phyloP scores from a whole-genome alignment of 805 yeast species.

The Starmerella apis region DNA sequence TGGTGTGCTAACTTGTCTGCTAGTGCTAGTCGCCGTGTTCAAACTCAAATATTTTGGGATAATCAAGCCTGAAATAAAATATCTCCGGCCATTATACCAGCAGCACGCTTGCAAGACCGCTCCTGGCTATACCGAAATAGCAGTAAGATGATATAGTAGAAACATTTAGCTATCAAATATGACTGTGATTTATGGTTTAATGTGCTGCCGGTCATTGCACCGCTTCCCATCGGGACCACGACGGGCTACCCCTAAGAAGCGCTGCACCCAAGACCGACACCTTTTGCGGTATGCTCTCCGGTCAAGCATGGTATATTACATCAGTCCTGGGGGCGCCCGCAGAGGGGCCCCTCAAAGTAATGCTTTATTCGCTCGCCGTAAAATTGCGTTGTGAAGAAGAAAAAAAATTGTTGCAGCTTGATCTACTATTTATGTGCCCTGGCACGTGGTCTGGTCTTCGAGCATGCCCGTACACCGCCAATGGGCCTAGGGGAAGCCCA shows the following conservation, averaged over 20 bases:
- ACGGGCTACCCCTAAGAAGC: slow-evolving; percentile 26
- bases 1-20: no score
- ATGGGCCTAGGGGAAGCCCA: background rate
- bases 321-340: slow-evolving; percentile 26
- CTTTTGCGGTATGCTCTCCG: slow-evolving; percentile 24
- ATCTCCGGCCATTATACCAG: no score
- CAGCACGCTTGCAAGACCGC: no score
- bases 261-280: slow-evolving; percentile 27
- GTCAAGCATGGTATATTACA: slow-evolving; percentile 19
- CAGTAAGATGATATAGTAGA: no score
- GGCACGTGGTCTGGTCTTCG: background rate
- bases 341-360: slow-evolving; percentile 25
- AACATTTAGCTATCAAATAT: background rate
- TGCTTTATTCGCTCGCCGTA: slow-evolving; percentile 22
- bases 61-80: no score
- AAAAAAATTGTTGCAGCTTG: slow-evolving; percentile 2
- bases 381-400: slow-evolving; percentile 24
- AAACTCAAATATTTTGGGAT: no score
- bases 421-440: background rate
- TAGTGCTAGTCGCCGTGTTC: no score
- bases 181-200: background rate
- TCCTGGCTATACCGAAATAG: no score
- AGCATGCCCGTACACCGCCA: background rate
- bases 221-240: slow-evolving; percentile 26
- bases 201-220: slow-evolving; percentile 26